Conservation (phyloP, 75 land plant species). For the Cryptomeria japonica region DNA sequence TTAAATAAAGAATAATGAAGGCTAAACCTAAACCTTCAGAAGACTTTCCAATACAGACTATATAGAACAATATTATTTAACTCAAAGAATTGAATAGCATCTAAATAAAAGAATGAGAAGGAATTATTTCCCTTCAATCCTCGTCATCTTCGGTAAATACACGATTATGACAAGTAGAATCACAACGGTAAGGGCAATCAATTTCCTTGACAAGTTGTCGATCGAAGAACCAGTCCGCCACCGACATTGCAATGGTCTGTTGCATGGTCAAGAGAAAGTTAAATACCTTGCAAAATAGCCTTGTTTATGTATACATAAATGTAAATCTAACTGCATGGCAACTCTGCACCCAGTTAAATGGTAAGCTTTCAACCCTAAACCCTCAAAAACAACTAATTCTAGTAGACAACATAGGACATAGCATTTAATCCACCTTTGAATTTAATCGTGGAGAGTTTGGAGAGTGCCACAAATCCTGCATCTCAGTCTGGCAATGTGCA, state of each 20-base stretch:
- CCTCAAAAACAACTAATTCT: neutral
- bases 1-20: neutral
- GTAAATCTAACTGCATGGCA: neutral
- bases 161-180: constrained; percentile 61
- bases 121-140: neutral
- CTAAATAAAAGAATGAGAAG: neutral
- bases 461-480: constrained; percentile 24
- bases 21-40: neutral
- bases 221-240: constrained; percentile 79
- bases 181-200: constrained; percentile 84
- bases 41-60: neutral
- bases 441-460: constrained; percentile 7
- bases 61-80: neutral
- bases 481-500: constrained; percentile 31
- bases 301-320: neutral
- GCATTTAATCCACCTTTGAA: neutral
- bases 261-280: neutral
- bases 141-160: constrained; percentile 15
- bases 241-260: constrained; percentile 73
- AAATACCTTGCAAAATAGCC: neutral
- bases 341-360: neutral
- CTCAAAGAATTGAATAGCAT: neutral
- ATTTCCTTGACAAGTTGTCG: constrained; percentile 39
- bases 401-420: neutral
- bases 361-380: neutral